Percentiles rank a stretch among this genome's conserved stretches.
phyloP scores from a whole-genome alignment of 2,329 filamentous ascomycete species.

The Incumbomyces delicatus region DNA sequence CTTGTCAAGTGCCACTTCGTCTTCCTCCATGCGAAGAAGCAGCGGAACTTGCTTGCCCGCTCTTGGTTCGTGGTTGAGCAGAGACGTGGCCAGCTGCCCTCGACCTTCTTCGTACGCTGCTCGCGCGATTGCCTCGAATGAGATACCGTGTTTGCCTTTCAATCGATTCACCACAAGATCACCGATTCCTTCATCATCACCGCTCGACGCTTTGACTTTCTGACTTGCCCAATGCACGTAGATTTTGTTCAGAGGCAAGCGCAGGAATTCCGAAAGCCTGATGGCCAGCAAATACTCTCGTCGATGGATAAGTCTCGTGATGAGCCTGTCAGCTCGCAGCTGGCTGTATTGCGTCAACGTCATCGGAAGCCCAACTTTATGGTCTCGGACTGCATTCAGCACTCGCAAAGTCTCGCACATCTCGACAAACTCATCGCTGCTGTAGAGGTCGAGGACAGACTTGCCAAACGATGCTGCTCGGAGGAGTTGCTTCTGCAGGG shows the following conservation, averaged over 20 bases:
- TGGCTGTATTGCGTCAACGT: slow-evolving; percentile 92
- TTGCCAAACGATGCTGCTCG: slow-evolving; percentile 97
- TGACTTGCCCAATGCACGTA: slow-evolving; percentile 96
- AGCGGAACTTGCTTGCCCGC: slow-evolving; percentile 94
- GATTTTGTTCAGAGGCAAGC: slow-evolving; percentile 75
- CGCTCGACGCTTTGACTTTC: slow-evolving; percentile 76
- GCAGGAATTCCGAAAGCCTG: slow-evolving; percentile 76
- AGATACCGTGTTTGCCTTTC: slow-evolving; percentile 80
- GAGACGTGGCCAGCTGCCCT: slow-evolving; percentile 73
- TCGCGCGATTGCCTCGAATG: slow-evolving; percentile 86
- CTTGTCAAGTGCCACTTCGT: slow-evolving; percentile 89
- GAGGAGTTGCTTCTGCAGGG: slow-evolving; percentile 93
- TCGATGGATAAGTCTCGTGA: slow-evolving; percentile 74
- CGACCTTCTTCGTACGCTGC: slow-evolving; percentile 92
- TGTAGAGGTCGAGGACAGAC: slow-evolving; percentile 92
- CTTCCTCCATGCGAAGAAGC: slow-evolving; percentile 88
- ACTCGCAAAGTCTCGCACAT: slow-evolving; percentile 93
- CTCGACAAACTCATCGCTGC: slow-evolving; percentile 96
- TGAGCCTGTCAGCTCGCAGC: slow-evolving; percentile 78
- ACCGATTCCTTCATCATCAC: slow-evolving; percentile 82
- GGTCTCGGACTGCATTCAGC: slow-evolving; percentile 83
- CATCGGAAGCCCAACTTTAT: slow-evolving; percentile 78
- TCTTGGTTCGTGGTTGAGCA: slow-evolving; percentile 86
- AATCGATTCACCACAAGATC: slow-evolving; percentile 77
- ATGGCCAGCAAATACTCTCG: slow-evolving; percentile 87